Conservation (phyloP, 108 stramenopile genomes). For the Conticribra guillardii region DNA sequence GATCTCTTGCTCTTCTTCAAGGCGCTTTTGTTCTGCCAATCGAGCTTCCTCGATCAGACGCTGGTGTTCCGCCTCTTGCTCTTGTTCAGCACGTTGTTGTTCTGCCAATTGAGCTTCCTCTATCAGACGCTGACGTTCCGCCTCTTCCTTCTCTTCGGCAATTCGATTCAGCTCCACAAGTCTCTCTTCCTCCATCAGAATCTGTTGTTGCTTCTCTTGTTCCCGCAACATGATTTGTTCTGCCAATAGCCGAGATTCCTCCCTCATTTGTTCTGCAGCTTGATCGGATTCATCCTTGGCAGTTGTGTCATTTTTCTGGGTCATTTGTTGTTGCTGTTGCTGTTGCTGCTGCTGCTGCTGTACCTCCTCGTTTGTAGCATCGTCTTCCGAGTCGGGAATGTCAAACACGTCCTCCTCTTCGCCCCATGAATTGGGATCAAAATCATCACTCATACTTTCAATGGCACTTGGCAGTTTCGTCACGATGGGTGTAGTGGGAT, state of each 20-base stretch:
- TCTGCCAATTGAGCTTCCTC: background rate
- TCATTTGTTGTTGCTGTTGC: background rate
- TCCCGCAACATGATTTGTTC: slow-evolving; percentile 19
- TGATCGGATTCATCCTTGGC: slow-evolving; percentile 12
- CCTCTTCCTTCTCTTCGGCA: background rate
- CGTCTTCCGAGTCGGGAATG: background rate
- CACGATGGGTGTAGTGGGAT: slow-evolving; percentile 8
- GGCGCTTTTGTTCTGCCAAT: slow-evolving; percentile 9
- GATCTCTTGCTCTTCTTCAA: slow-evolving; percentile 7
- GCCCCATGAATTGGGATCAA: slow-evolving; percentile 12
- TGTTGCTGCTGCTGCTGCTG: background rate
- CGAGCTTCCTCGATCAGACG: background rate
- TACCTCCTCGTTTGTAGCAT: background rate
- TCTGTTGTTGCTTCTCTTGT: slow-evolving; percentile 7
- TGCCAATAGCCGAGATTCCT: slow-evolving; percentile 11
- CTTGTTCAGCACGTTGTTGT: slow-evolving; percentile 7
- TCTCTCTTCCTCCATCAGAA: slow-evolving; percentile 9
- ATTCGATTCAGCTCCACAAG: background rate
- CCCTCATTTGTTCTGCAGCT: slow-evolving; percentile 18
- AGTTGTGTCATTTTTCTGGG: background rate
- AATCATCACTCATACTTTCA: slow-evolving; percentile 14
- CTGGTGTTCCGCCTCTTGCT: slow-evolving; percentile 4
- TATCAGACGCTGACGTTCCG: background rate
- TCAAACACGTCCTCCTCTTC: slow-evolving; percentile 11
- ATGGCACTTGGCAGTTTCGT: slow-evolving; percentile 4